Conservation (phyloP, 1,284 basidiomycete species). For the Singerocomus inundabilis region DNA sequence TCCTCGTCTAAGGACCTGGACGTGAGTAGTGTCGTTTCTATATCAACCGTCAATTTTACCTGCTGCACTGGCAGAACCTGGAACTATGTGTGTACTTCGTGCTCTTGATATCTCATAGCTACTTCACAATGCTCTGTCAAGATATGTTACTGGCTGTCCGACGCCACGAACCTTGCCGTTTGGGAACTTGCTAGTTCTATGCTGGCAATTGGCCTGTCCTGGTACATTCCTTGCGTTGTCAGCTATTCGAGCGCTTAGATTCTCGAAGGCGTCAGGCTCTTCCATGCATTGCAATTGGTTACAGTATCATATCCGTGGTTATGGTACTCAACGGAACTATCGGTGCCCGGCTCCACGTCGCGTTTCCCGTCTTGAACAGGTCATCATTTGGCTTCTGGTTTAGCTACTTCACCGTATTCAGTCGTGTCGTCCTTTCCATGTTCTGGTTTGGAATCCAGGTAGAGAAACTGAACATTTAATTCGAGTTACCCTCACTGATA, state of each 20-base stretch:
- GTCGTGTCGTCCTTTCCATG: conserved; percentile 57
- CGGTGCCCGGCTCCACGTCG: conserved; percentile 59
- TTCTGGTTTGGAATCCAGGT: conserved; percentile 62
- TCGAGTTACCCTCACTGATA: neutral
- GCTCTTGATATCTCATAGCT: neutral
- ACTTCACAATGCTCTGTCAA: conserved; percentile 11
- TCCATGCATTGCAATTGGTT: conserved; percentile 50
- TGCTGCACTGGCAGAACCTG: conserved; percentile 19
- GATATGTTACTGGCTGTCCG: conserved; percentile 36
- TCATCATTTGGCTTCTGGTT: conserved; percentile 68
- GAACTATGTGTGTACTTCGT: conserved; percentile 25
- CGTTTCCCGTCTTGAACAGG: conserved; percentile 62
- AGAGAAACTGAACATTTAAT: neutral
- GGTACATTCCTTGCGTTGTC: conserved; percentile 32
- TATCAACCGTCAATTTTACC: neutral
- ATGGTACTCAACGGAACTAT: conserved; percentile 56
- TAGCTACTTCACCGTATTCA: conserved; percentile 60
- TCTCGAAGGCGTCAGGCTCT: conserved; percentile 46
- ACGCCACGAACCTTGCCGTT: conserved; percentile 44
- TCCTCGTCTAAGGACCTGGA: conserved; percentile 57
- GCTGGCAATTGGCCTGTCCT: conserved; percentile 53
- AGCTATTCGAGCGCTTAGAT: conserved; percentile 5
- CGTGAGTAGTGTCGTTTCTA: conserved; percentile 24
- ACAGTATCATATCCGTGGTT: conserved; percentile 42
- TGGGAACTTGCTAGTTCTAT: conserved; percentile 52